phyloP scores from a whole-genome alignment of 805 yeast species.

The Suhomyces tanzawaensis region DNA sequence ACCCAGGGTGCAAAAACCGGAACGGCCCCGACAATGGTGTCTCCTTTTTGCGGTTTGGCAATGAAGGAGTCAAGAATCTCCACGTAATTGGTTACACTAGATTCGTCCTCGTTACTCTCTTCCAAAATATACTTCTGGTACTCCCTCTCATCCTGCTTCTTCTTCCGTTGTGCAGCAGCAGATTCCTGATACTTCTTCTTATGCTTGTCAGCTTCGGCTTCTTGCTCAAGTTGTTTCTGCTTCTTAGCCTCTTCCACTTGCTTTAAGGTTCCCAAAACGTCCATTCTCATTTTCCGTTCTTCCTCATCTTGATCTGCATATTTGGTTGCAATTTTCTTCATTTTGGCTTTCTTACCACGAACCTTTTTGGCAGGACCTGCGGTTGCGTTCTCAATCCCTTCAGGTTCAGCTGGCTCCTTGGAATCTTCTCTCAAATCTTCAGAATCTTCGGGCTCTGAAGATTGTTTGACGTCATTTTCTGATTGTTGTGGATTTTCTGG shows the following conservation, averaged over 20 bases:
- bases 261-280: constrained; percentile 80
- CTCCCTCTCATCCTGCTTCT: constrained; percentile 46
- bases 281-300: constrained; percentile 72
- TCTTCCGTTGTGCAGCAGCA: constrained; percentile 40
- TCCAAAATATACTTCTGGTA: constrained; percentile 39
- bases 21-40: constrained; percentile 58
- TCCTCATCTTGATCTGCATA: constrained; percentile 92
- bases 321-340: constrained; percentile 77
- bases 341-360: constrained; percentile 82
- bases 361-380: constrained; percentile 35
- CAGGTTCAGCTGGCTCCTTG: constrained; percentile 3
- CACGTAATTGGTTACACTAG: constrained; percentile 30
- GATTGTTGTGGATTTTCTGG: neutral
- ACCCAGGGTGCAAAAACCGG: constrained; percentile 95
- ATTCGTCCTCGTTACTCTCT: constrained; percentile 32
- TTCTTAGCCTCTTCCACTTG: constrained; percentile 37
- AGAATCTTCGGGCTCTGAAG: neutral
- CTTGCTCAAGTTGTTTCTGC: constrained; percentile 18
- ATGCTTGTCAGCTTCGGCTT: constrained; percentile 16
- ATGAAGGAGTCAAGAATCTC: constrained; percentile 46
- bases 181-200: constrained; percentile 32
- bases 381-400: constrained; percentile 1
- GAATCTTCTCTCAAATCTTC: neutral
- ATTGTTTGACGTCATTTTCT: neutral
- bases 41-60: constrained; percentile 46